Evolutionary conservation across 495 filamentous ascomycete species (phyloP).

Genomic region (Tuber brumale): DNA sequence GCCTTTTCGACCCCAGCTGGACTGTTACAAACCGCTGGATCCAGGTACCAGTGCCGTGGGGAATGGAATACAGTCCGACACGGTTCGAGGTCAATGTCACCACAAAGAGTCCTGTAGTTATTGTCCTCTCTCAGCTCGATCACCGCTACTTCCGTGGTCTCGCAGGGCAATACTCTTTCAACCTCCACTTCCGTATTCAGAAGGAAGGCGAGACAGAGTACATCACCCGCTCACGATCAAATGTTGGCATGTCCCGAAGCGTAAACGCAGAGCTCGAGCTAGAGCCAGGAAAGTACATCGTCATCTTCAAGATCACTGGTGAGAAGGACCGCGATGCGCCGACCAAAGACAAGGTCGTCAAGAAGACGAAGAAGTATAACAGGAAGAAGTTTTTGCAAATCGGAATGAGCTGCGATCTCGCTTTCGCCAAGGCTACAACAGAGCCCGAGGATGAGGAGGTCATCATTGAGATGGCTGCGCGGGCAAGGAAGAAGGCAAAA

Average conservation of each 20-base stretch:
- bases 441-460: conserved; percentile 62
- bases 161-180: conserved; percentile 71
- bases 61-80: conserved; percentile 73
- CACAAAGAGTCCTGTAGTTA: conserved; percentile 62
- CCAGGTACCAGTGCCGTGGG: conserved; percentile 76
- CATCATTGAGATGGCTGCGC: conserved; percentile 46
- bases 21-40: conserved; percentile 79
- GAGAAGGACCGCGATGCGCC: conserved; percentile 47
- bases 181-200: conserved; percentile 73
- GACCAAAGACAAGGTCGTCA: conserved; percentile 60
- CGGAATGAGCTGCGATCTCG: conserved; percentile 74
- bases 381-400: conserved; percentile 80
- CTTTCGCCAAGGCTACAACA: conserved; percentile 67
- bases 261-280: conserved; percentile 77
- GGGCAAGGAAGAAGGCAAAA: conserved; percentile 16
- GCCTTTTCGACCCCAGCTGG: conserved; percentile 83
- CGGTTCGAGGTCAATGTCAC: conserved; percentile 68
- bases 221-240: conserved; percentile 53
- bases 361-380: conserved; percentile 55
- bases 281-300: conserved; percentile 71
- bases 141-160: conserved; percentile 78
- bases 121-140: conserved; percentile 79
- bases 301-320: conserved; percentile 74
- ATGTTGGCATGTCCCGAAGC: conserved; percentile 59
- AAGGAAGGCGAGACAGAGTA: conserved; percentile 76